Evolutionary conservation across 2,329 filamentous ascomycete species (phyloP).

Genomic region (Colletotrichum australisinense): DNA sequence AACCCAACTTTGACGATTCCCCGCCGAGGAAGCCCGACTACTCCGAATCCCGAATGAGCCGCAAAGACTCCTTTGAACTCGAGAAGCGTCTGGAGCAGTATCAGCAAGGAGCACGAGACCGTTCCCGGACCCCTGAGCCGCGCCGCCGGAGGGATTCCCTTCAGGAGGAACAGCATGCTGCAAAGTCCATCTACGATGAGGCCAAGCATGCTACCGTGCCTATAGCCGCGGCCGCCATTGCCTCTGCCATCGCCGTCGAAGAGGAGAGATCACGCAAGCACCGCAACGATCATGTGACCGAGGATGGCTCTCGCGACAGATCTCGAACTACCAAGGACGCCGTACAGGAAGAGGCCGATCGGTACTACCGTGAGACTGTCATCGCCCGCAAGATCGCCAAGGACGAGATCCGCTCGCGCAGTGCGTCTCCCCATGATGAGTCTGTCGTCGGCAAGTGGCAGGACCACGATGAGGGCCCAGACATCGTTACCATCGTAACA

Average conservation of each 20-base stretch:
- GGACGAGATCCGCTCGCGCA: conserved; percentile 65
- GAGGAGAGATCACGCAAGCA: conserved; percentile 50
- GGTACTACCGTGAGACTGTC: conserved; percentile 66
- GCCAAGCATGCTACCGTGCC: conserved; percentile 61
- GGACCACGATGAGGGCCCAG: conserved; percentile 46
- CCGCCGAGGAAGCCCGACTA: conserved; percentile 42
- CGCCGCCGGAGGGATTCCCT: conserved; percentile 37
- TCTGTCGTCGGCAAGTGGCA: conserved; percentile 69
- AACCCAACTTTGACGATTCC: conserved; percentile 59
- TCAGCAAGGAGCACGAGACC: conserved; percentile 37
- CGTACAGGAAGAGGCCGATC: conserved; percentile 68
- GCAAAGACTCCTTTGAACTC: conserved; percentile 62
- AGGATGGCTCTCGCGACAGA: conserved; percentile 48
- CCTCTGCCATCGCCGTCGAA: conserved; percentile 58
- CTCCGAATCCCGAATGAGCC: conserved; percentile 54
- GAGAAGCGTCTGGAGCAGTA: conserved; percentile 47
- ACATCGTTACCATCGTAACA: conserved; percentile 61
- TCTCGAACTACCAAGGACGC: conserved; percentile 50
- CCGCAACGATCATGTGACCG: conserved; percentile 45
- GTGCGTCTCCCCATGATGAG: conserved; percentile 58
- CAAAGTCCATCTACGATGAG: conserved; percentile 57
- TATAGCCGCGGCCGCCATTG: conserved; percentile 58
- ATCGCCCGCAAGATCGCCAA: conserved; percentile 65
- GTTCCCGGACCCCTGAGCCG: conserved; percentile 38
- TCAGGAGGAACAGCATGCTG: conserved; percentile 55